A percentile compares a stretch with the other conserved stretches of the same genome.
phyloP scores from a whole-genome alignment of 352 stramenopile genomes.

The Globisporangium sylvaticum region DNA sequence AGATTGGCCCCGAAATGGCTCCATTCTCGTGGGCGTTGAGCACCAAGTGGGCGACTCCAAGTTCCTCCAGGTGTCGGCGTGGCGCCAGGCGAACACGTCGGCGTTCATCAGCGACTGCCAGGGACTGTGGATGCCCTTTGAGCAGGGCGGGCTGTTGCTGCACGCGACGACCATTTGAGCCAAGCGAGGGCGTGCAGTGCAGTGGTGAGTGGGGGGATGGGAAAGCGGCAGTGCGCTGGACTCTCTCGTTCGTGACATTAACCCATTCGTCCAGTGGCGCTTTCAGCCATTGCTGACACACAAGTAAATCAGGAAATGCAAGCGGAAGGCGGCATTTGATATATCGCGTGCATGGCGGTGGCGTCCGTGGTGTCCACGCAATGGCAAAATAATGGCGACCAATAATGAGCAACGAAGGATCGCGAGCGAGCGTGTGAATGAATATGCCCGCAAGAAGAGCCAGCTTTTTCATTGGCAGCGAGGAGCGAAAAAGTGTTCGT shows the following conservation, averaged over 20 bases:
- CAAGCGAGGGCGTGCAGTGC: background rate
- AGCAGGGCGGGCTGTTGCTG: background rate
- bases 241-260: background rate
- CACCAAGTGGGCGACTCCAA: background rate
- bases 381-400: background rate
- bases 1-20: background rate
- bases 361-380: background rate
- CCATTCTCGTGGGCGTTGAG: background rate
- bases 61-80: background rate
- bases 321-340: background rate
- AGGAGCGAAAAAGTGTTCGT: background rate
- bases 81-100: background rate
- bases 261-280: background rate
- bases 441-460: background rate
- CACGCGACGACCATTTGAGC: background rate
- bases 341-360: background rate
- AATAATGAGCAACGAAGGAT: background rate
- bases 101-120: background rate
- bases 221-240: background rate
- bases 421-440: background rate
- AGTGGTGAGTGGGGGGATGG: background rate
- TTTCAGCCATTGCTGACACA: background rate
- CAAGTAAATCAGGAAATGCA: background rate
- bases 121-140: constrained; percentile 3
- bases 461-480: background rate